Percentiles rank a stretch among this genome's conserved stretches.
phyloP scores from a whole-genome alignment of 495 filamentous ascomycete genomes.

The Penicillium argentinense region DNA sequence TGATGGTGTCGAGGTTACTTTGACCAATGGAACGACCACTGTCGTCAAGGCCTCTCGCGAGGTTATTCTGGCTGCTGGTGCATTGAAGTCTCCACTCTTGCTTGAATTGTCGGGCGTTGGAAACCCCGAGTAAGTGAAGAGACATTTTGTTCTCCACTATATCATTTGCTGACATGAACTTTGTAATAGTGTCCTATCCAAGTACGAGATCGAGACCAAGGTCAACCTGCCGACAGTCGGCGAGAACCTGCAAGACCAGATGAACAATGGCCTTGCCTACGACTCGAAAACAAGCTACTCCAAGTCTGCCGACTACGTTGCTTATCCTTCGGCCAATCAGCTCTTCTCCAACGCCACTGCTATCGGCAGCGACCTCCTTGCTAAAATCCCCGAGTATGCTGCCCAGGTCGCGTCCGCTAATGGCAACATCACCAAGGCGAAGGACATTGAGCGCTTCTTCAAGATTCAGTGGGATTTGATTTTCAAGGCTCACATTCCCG shows the following conservation, averaged over 20 bases:
- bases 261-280: constrained; percentile 22
- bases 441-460: constrained; percentile 19
- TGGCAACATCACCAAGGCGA: constrained; percentile 17
- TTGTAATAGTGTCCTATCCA: constrained; percentile 22
- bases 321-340: constrained; percentile 18
- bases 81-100: constrained; percentile 17
- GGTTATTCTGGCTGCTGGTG: constrained; percentile 19
- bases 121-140: constrained; percentile 19
- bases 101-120: constrained; percentile 21
- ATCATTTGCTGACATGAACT: not conserved
- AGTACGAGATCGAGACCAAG: constrained; percentile 18
- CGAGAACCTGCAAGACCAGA: constrained; percentile 26
- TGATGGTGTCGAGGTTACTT: constrained; percentile 21
- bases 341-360: constrained; percentile 18
- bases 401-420: constrained; percentile 19
- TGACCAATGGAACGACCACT: constrained; percentile 17
- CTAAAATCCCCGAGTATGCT: constrained; percentile 19
- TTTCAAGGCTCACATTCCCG: constrained; percentile 39
- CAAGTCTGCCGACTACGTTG: constrained; percentile 15
- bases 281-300: constrained; percentile 12
- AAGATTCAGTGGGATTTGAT: constrained; percentile 26
- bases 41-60: constrained; percentile 21
- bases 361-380: constrained; percentile 14
- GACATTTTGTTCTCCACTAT: no score
- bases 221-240: constrained; percentile 21